Percentiles rank a stretch among this genome's conserved stretches.
Conservation (phyloP, 2,329 filamentous ascomycete genomes). For the Fusarium austroafricanum region DNA sequence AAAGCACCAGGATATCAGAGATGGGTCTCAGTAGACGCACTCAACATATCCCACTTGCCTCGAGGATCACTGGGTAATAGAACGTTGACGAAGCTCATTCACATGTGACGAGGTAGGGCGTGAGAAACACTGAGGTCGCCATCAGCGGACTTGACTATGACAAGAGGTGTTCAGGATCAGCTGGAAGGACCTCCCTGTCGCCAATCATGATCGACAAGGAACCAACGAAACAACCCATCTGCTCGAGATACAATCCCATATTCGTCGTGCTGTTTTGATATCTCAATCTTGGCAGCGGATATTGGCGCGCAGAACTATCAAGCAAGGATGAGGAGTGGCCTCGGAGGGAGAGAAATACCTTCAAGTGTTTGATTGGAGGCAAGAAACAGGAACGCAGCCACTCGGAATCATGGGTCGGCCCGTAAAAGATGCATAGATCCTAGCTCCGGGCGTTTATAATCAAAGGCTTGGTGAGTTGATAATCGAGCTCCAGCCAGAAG, state of each 20-base stretch:
- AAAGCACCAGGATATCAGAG: slow-evolving; percentile 11
- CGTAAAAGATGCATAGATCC: slow-evolving; percentile 32
- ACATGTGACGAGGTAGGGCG: slow-evolving; percentile 4
- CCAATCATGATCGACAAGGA: slow-evolving; percentile 26
- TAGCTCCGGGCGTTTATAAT: slow-evolving; percentile 10
- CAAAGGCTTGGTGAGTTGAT: background rate
- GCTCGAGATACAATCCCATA: background rate
- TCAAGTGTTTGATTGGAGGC: slow-evolving; percentile 19
- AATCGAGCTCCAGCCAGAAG: background rate
- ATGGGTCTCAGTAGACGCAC: background rate
- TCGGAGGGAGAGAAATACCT: slow-evolving; percentile 1
- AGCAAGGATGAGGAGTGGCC: background rate
- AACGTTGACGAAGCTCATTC: background rate
- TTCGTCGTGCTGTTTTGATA: background rate
- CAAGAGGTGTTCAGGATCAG: background rate
- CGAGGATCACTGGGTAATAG: background rate
- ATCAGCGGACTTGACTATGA: slow-evolving; percentile 2
- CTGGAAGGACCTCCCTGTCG: background rate
- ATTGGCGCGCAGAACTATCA: background rate
- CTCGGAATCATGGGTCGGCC: slow-evolving; percentile 22
- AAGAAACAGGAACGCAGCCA: slow-evolving; percentile 15
- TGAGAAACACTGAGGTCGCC: background rate
- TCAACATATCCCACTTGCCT: background rate
- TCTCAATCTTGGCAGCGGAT: background rate
- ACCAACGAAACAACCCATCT: background rate